These are phyloP conservation scores for Rosa multiflora DNA, from an alignment of 306 rosid genomes.

Conservation along the genomic window DNA sequence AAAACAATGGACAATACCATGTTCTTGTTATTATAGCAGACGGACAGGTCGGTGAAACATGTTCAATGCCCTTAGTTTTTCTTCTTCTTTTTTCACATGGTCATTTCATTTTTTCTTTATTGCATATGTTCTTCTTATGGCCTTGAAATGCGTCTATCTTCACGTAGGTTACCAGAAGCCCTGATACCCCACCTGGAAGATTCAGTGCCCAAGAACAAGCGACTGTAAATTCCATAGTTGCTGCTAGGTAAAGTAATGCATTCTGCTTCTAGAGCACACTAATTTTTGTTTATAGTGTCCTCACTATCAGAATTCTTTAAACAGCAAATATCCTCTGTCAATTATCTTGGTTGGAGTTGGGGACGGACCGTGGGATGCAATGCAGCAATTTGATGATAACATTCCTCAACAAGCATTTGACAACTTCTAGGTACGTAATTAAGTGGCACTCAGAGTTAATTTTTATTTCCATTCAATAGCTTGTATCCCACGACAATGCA, in stretches of 20 bases:
- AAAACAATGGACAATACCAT: constrained; percentile 81
- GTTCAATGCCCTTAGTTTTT: constrained; percentile 5
- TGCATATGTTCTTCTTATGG: constrained; percentile 8
- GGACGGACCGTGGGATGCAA: constrained; percentile 98
- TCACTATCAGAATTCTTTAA: constrained; percentile 27
- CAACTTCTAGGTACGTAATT: constrained; percentile 77
- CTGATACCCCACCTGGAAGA: constrained; percentile 60
- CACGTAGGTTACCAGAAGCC: constrained; percentile 67
- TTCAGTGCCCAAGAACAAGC: constrained; percentile 81
- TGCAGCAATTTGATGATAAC: constrained; percentile 82
- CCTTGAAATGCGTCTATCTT: constrained; percentile 15
- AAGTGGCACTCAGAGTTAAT: background rate
- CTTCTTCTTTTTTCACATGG: background rate
- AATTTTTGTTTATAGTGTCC: constrained; percentile 21
- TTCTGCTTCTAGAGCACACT: constrained; percentile 1
- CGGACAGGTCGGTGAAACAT: constrained; percentile 74
- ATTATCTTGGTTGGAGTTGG: constrained; percentile 96
- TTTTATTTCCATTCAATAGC: background rate
- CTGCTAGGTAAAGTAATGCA: constrained; percentile 72
- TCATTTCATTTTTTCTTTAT: constrained; percentile 13
- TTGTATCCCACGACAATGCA: background rate
- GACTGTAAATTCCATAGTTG: constrained; percentile 66
- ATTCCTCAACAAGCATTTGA: constrained; percentile 79
- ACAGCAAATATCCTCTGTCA: constrained; percentile 81
- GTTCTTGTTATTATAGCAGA: constrained; percentile 97